phyloP scores from a whole-genome alignment of 1,284 basidiomycete species.

The Microbotryum scabiosae region DNA sequence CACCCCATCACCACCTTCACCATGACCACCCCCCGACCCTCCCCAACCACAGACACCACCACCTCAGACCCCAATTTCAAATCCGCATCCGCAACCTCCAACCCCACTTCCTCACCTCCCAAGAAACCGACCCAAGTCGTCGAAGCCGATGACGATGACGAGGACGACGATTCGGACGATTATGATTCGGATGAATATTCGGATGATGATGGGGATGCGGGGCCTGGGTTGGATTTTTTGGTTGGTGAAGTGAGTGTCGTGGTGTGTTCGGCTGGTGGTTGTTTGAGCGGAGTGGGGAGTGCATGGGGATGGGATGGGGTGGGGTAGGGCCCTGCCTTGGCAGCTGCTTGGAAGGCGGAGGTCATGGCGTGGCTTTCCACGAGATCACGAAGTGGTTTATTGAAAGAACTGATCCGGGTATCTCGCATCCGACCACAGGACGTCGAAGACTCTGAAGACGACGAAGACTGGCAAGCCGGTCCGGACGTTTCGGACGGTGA shows the following conservation, averaged over 20 bases:
- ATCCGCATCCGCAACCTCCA: not conserved
- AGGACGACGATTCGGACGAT: not conserved
- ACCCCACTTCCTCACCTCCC: not conserved
- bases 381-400: too few relatives aligned
- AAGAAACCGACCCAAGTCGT: not conserved
- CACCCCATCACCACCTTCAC: too few relatives aligned
- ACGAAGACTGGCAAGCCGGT: conserved; percentile 10
- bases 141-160: not conserved
- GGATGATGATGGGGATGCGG: conserved; percentile 19
- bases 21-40: too few relatives aligned
- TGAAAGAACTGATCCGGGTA: too few relatives aligned
- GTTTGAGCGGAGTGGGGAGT: too few relatives aligned
- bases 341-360: not conserved
- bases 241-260: conserved; percentile 12
- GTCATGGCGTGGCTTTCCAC: too few relatives aligned
- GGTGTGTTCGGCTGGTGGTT: not conserved
- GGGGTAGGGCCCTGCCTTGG: not conserved
- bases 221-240: conserved; percentile 25
- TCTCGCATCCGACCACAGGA: not conserved
- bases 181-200: not conserved
- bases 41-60: too few relatives aligned
- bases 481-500: not conserved
- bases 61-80: too few relatives aligned
- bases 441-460: conserved; percentile 16
- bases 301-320: not conserved